Conservation (phyloP, 1,284 basidiomycete genomes). For the Puccinia hordei region DNA sequence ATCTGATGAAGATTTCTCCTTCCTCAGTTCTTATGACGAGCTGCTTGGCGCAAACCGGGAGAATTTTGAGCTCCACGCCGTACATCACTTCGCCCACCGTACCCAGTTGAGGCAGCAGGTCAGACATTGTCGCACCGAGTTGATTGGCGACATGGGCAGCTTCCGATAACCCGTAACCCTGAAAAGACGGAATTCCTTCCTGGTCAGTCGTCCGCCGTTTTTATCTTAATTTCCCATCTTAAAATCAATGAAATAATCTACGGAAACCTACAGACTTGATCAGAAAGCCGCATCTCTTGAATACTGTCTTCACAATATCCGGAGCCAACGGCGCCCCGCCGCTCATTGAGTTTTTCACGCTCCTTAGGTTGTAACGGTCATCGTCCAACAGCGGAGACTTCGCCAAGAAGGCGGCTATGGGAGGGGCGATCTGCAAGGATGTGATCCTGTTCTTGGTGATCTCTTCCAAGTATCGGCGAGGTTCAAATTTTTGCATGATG, state of each 20-base stretch:
- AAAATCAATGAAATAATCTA: background rate
- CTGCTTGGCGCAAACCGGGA: slow-evolving; percentile 9
- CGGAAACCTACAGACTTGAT: slow-evolving; percentile 57
- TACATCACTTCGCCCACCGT: slow-evolving; percentile 55
- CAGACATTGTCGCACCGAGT: slow-evolving; percentile 54
- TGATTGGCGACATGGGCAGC: slow-evolving; percentile 53
- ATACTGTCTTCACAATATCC: slow-evolving; percentile 59
- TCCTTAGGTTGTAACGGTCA: slow-evolving; percentile 57
- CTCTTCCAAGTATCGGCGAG: slow-evolving; percentile 58
- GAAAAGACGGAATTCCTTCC: background rate
- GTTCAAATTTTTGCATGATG: slow-evolving; percentile 59
- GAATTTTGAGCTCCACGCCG: slow-evolving; percentile 55
- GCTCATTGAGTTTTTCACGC: slow-evolving; percentile 58
- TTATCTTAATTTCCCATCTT: background rate
- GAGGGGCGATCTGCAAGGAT: slow-evolving; percentile 60
- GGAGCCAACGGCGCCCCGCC: slow-evolving; percentile 60
- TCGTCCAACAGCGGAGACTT: slow-evolving; percentile 57
- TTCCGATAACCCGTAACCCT: slow-evolving; percentile 56
- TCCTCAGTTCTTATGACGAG: background rate
- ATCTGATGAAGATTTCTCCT: slow-evolving; percentile 9
- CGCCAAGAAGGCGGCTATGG: slow-evolving; percentile 60
- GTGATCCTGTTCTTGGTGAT: slow-evolving; percentile 59
- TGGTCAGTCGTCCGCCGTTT: background rate
- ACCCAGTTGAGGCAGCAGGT: slow-evolving; percentile 54
- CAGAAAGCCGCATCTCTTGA: slow-evolving; percentile 58